Evolutionary conservation across 306 rosid species (phyloP).

Genomic region (Sesbania bispinosa): DNA sequence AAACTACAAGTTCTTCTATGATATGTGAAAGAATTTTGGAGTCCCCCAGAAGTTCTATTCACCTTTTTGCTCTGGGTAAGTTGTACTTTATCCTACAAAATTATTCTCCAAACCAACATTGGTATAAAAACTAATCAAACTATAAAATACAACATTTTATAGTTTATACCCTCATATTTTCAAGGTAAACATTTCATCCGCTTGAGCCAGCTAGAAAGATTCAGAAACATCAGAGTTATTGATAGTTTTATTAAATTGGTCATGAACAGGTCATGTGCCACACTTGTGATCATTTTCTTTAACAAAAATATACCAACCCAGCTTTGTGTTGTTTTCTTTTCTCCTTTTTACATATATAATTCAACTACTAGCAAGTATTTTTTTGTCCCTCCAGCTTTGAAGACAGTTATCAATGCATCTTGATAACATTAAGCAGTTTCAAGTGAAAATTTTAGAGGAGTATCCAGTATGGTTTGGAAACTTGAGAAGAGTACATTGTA

Average conservation of each 20-base stretch:
- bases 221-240: not conserved
- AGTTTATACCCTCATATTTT: not conserved
- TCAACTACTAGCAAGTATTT: no score
- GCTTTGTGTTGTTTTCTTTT: not conserved
- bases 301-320: not conserved
- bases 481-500: not conserved
- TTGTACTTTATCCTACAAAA: not conserved
- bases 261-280: not conserved
- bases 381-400: no score
- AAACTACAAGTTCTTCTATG: constrained; percentile 63
- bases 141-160: not conserved
- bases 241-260: not conserved
- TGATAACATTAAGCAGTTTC: not conserved
- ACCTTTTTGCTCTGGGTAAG: not conserved
- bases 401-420: not conserved
- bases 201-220: not conserved
- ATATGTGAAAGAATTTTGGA: constrained; percentile 37
- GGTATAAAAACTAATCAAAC: not conserved
- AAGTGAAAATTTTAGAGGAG: not conserved
- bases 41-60: not conserved
- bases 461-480: not conserved
- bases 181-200: not conserved
- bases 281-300: not conserved
- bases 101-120: not conserved
- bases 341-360: not conserved